Percentiles rank a stretch among this genome's conserved stretches.
Evolutionary conservation across 257 asterid species (phyloP).

Genomic region (Solanum gandarillasii): DNA sequence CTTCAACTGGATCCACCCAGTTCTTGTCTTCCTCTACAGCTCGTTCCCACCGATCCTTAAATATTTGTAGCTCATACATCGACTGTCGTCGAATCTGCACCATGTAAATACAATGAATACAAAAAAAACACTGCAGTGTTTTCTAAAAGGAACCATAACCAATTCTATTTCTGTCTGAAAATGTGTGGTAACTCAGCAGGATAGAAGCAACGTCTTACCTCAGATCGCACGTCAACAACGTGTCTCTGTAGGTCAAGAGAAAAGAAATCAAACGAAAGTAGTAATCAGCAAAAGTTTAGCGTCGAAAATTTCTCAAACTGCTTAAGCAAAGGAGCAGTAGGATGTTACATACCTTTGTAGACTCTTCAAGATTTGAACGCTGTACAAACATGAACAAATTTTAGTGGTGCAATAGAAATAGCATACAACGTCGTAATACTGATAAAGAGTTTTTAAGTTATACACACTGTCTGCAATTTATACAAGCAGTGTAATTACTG

Average conservation of each 20-base stretch:
- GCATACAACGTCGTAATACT: background rate
- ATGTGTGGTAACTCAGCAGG: background rate
- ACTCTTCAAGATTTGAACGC: conserved; percentile 22
- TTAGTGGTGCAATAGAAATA: background rate
- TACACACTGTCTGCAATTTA: background rate
- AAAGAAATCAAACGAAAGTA: background rate
- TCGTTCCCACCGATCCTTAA: conserved; percentile 67
- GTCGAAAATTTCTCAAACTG: background rate
- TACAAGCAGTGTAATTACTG: background rate
- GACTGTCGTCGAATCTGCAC: conserved; percentile 16
- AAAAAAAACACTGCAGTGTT: too few species aligned
- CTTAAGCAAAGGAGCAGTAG: background rate
- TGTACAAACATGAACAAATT: conserved; percentile 11
- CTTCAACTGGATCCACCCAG: conserved; percentile 9
- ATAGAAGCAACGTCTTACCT: conserved; percentile 35
- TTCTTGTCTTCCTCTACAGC: conserved; percentile 57
- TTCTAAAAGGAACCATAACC: background rate
- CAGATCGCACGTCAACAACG: conserved; percentile 56
- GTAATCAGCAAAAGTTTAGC: background rate
- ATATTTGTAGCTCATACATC: conserved; percentile 46
- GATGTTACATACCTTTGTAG: conserved; percentile 21
- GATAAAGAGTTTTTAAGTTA: background rate
- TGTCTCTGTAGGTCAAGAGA: conserved; percentile 32
- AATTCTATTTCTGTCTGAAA: background rate
- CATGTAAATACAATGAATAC: background rate